Conservation (phyloP, 805 yeast species). For the Candida adriatica region DNA sequence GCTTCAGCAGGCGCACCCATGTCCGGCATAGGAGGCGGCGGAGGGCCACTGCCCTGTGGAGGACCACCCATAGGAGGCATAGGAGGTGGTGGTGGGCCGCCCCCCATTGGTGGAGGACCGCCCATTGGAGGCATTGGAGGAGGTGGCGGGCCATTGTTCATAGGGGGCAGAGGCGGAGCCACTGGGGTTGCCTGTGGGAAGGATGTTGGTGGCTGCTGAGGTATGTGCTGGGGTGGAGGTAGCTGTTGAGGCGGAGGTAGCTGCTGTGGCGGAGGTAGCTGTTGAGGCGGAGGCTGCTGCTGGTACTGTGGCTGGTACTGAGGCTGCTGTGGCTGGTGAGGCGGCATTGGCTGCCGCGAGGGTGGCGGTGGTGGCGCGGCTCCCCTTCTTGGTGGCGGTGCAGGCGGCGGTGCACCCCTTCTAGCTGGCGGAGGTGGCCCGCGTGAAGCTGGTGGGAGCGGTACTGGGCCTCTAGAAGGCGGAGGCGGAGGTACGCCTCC, state of each 20-base stretch:
- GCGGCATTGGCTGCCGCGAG: slow-evolving; percentile 23
- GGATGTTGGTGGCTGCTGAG: slow-evolving; percentile 18
- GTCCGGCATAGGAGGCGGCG: slow-evolving; percentile 21
- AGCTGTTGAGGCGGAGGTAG: slow-evolving; percentile 24
- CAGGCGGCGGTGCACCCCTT: too few relatives aligned
- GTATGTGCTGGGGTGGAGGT: slow-evolving; percentile 3
- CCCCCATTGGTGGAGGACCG: slow-evolving; percentile 22
- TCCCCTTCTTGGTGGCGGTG: slow-evolving; percentile 20
- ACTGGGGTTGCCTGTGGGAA: slow-evolving; percentile 11
- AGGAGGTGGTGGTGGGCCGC: slow-evolving; percentile 9
- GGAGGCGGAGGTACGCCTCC: slow-evolving; percentile 18
- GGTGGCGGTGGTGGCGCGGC: slow-evolving; percentile 13
- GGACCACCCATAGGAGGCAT: slow-evolving; percentile 24
- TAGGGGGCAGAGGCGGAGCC: slow-evolving; percentile 12
- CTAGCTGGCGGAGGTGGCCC: slow-evolving; percentile 17
- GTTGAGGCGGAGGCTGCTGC: slow-evolving; percentile 7
- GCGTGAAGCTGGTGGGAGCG: slow-evolving; percentile 17
- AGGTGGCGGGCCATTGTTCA: slow-evolving; percentile 8
- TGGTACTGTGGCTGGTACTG: slow-evolving; percentile 1
- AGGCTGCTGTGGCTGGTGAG: slow-evolving; percentile 8
- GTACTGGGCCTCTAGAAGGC: slow-evolving; percentile 13
- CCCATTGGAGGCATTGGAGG: slow-evolving; percentile 15
- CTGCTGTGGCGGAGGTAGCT: slow-evolving; percentile 10
- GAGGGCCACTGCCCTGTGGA: slow-evolving; percentile 22
- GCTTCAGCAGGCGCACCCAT: slow-evolving; percentile 22